Percentiles rank a stretch among this genome's conserved stretches.
Evolutionary conservation across 208 protist species (phyloP).

Genomic region (Leishmania turanica): DNA sequence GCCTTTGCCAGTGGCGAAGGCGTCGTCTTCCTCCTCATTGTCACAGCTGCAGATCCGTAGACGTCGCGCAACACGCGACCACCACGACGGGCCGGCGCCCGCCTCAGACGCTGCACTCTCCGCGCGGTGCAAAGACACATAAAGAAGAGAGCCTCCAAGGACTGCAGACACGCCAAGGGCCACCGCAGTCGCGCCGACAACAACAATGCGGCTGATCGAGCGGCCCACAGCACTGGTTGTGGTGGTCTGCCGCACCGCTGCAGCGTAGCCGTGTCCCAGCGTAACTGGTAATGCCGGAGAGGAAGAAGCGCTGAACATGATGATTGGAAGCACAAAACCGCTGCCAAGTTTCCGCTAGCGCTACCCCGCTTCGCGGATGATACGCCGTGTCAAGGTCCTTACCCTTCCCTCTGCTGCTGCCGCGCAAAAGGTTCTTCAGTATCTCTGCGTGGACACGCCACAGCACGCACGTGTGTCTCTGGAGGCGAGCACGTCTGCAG

Average conservation of each 20-base stretch:
- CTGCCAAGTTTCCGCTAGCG: not conserved
- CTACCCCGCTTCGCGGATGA: not conserved
- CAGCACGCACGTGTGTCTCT: not conserved
- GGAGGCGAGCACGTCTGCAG: not conserved
- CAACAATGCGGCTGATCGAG: not conserved
- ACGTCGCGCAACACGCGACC: not conserved
- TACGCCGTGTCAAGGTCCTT: not conserved
- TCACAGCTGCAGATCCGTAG: slow-evolving; percentile 4
- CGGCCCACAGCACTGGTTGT: not conserved
- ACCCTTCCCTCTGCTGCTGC: not conserved
- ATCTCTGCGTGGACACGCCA: not conserved
- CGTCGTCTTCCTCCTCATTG: slow-evolving; percentile 46
- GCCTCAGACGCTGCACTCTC: not conserved
- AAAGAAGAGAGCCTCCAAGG: slow-evolving; percentile 20
- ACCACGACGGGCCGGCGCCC: slow-evolving; percentile 16
- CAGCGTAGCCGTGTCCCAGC: slow-evolving; percentile 7
- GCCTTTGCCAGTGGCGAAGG: slow-evolving; percentile 45
- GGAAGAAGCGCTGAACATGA: slow-evolving; percentile 23
- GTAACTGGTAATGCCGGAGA: not conserved
- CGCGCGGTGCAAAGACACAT: not conserved
- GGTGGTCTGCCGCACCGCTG: not conserved
- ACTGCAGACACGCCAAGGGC: slow-evolving; percentile 21
- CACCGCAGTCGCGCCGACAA: not conserved
- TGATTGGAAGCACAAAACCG: not conserved
- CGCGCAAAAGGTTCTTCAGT: not conserved